Base-by-base conservation (phyloP, 257 asterid genomes). In the Forsythia viridissima region DNA sequence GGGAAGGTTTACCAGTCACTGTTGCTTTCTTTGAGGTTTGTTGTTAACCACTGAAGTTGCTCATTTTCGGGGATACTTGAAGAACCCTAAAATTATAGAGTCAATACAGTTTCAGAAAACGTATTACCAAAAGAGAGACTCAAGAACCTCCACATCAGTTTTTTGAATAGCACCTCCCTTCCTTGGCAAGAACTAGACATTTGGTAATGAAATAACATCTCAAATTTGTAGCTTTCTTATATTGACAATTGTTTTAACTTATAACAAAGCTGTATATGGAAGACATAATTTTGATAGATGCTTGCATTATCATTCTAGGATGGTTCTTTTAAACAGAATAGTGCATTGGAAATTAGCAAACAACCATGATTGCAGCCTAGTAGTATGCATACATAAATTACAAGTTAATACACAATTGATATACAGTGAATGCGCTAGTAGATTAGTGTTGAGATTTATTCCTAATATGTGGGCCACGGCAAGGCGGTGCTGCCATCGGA, bases 1-100 rank as follows among this genome's bases (percentile, higher is more conserved):
- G 21, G 8, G 65, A 38, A 40, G 1, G 37, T 4, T 82, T 87
- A 91, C 97, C 97, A 90, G 82, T 85, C 83, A 78, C 88, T 80
- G 46, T 72, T 74, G 80, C 91, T 89, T 74, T 86, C 86, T 46
- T 85, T 82, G 55, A 92, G 83, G 57, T 75, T 82, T 82, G 81
- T 90, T 76, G 65, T 75, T 76, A 90, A 83, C 93, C 93, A 88
- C 70, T 38, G 76, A 55, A 84, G 70, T 48, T 88, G 93, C 76
- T 81, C 79, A 16, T 84, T 80, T 71, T 76, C 83, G 30, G 37
- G 76, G 20, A 37, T 81, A 78, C 55, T 85, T 6, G 88, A 73
- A 71, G 81, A 66, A 73, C 79, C 88, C 97, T 91, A 75, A 51
- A 84, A 78, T 70, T 72, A 82, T 12, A 30, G 44, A 61, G 63